These are phyloP conservation scores for Aspergillus pseudonomiae DNA, from an alignment of 2,329 filamentous ascomycete species.

Conservation along the genomic window DNA sequence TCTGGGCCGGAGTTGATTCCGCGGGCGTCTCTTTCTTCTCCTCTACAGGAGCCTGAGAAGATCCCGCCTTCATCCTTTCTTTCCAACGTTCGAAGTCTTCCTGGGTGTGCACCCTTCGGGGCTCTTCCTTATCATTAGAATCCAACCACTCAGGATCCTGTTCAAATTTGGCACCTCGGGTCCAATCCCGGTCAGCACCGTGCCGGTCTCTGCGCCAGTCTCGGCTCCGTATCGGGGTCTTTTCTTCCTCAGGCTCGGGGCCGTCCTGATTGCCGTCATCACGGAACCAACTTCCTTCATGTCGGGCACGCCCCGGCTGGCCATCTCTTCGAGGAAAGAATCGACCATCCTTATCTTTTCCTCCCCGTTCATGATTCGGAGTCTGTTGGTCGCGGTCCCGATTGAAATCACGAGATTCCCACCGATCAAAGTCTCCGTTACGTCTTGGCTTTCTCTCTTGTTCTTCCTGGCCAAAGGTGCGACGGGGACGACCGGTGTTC, in stretches of 20 bases:
- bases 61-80: slow-evolving; percentile 79
- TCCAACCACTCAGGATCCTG: slow-evolving; percentile 93
- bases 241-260: slow-evolving; percentile 46
- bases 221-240: slow-evolving; percentile 59
- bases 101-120: slow-evolving; percentile 73
- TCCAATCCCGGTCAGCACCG: slow-evolving; percentile 58
- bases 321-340: slow-evolving; percentile 63
- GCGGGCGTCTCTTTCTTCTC: slow-evolving; percentile 48
- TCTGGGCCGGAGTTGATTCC: slow-evolving; percentile 31
- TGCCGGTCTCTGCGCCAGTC: slow-evolving; percentile 62
- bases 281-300: slow-evolving; percentile 76
- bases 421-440: slow-evolving; percentile 48
- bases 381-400: slow-evolving; percentile 62
- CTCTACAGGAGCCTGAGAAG: slow-evolving; percentile 38
- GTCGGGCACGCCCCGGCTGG: slow-evolving; percentile 61
- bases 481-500: slow-evolving; percentile 43
- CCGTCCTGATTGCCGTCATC: slow-evolving; percentile 51
- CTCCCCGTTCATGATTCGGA: slow-evolving; percentile 48
- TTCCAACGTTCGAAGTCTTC: slow-evolving; percentile 96
- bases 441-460: slow-evolving; percentile 44
- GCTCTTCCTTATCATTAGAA: slow-evolving; percentile 67
- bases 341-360: slow-evolving; percentile 60
- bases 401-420: slow-evolving; percentile 46
- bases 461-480: slow-evolving; percentile 46
- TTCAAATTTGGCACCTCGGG: slow-evolving; percentile 60